Percentiles rank a stretch among this genome's conserved stretches.
These are phyloP conservation scores for Dimargaris xerosporica DNA, from an alignment of 192 early-diverging fungal genomes.

Conservation along the genomic window DNA sequence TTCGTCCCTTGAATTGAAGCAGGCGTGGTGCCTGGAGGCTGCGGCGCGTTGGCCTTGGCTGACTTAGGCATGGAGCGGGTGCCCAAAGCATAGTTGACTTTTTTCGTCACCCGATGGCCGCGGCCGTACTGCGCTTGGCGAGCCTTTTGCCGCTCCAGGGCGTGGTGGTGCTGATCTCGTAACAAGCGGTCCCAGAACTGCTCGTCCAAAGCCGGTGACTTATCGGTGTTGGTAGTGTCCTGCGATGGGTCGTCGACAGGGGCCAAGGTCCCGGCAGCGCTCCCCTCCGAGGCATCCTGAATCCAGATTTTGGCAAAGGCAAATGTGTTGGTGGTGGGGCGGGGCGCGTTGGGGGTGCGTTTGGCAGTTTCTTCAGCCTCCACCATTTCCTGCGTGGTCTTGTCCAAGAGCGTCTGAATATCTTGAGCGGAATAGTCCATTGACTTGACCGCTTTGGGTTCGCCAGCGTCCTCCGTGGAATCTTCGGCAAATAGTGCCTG, in stretches of 20 bases:
- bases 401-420: not conserved
- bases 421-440: not conserved
- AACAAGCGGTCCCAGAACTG: slow-evolving; percentile 23
- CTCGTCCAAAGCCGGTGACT: not conserved
- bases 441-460: slow-evolving; percentile 15
- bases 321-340: slow-evolving; percentile 18
- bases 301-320: slow-evolving; percentile 51
- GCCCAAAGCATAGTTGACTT: too few species aligned
- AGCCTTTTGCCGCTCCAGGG: not conserved
- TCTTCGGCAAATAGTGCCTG: slow-evolving; percentile 50
- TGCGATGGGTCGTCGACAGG: slow-evolving; percentile 23
- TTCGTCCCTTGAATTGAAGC: too few species aligned
- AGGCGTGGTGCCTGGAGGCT: too few species aligned
- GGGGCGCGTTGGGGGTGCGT: not conserved
- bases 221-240: slow-evolving; percentile 14
- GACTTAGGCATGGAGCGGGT: too few species aligned
- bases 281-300: slow-evolving; percentile 24
- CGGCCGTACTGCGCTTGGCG: not conserved
- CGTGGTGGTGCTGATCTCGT: slow-evolving; percentile 2
- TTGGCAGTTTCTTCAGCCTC: not conserved
- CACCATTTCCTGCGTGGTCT: not conserved
- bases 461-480: slow-evolving; percentile 31
- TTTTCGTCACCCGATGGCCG: not conserved
- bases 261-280: slow-evolving; percentile 5
- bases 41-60: too few species aligned